Evolutionary conservation across 106 monocot genomes (phyloP), one percentile per base, ranked within the genome.

Genomic region (Allium cepa): DNA sequence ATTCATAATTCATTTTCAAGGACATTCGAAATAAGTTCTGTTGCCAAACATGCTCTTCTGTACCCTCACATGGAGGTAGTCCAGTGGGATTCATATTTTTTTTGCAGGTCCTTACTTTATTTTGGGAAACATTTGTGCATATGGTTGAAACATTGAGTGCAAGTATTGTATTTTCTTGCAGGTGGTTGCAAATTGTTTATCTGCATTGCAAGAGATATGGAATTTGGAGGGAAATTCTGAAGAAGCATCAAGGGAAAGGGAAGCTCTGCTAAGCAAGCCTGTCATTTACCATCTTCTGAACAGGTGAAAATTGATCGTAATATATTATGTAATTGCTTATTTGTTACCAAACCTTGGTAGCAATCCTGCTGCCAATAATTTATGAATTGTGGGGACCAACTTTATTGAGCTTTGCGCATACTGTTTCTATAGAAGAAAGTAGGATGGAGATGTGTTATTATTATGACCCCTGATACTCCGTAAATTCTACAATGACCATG

Each of bases 151-250:
- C 61, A 27, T 64, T 5, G 36, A 36, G 36, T 36, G 36, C 36
- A 36, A 55, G 9, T 69, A 27, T 26, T 59, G 14, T 66, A 55
- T 66, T 67, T 68, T 16, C 17, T 78, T 47, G 50, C 82, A 99
- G 99, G 99, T 99, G 10, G 99, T 99, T 28, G 99, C 99, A 15
- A 99, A 93, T 78, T 93, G 93, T 64, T 69, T 99, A 61, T 81
- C 72, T 11, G 70, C 92, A 11, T 69, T 99, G 71, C 92, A 87
- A 71, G 97, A 99, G 77, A 99, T 99, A 28, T 99, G 97, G 90
- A 90, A 67, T 63, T 69, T 83, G 68, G 99, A 93, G 52, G 87
- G 85, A 45, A 66, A 27, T 14, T 80, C 83, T 6, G 92, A 92
- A 68, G 86, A 87, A 56, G 99, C 93, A 18, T 73, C 87, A 13